These are phyloP conservation scores for Neofusicoccum laricinum DNA, from an alignment of 2,329 filamentous ascomycete genomes.

Conservation along the genomic window DNA sequence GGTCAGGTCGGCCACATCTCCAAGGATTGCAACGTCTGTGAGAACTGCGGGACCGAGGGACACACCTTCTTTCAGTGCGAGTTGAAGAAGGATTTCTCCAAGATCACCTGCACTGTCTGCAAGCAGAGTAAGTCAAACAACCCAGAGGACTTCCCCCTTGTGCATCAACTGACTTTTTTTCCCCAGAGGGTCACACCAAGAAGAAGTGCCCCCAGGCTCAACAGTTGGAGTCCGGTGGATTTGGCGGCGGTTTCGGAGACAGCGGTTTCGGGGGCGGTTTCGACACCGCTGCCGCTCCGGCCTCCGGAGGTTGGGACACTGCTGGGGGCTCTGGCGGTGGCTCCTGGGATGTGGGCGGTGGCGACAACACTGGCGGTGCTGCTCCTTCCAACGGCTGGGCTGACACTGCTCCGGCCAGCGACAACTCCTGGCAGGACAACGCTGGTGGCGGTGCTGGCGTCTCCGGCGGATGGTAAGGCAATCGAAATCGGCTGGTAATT, in stretches of 20 bases:
- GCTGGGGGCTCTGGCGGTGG: background rate
- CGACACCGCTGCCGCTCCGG: background rate
- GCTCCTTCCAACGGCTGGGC: background rate
- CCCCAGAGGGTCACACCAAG: slow-evolving; percentile 1
- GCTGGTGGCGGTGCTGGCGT: background rate
- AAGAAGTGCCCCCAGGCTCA: slow-evolving; percentile 12
- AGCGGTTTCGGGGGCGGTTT: background rate
- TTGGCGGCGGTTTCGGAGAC: background rate
- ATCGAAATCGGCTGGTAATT: background rate
- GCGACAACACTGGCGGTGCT: background rate
- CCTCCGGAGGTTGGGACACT: background rate
- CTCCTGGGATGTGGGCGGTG: background rate
- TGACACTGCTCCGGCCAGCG: too few species aligned
- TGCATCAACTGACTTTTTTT: slow-evolving; percentile 6
- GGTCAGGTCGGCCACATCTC: slow-evolving; percentile 27
- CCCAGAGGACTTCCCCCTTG: too few species aligned
- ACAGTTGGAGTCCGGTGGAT: background rate
- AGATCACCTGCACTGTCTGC: slow-evolving; percentile 60
- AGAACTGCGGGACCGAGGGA: slow-evolving; percentile 64
- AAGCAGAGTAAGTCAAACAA: slow-evolving; percentile 33
- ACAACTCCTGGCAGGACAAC: background rate
- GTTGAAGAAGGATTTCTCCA: slow-evolving; percentile 49
- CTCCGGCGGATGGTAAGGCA: background rate
- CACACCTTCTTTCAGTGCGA: slow-evolving; percentile 56
- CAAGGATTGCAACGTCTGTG: slow-evolving; percentile 39